phyloP scores from a whole-genome alignment of 78 protist genomes.

The Acrasis kona region DNA sequence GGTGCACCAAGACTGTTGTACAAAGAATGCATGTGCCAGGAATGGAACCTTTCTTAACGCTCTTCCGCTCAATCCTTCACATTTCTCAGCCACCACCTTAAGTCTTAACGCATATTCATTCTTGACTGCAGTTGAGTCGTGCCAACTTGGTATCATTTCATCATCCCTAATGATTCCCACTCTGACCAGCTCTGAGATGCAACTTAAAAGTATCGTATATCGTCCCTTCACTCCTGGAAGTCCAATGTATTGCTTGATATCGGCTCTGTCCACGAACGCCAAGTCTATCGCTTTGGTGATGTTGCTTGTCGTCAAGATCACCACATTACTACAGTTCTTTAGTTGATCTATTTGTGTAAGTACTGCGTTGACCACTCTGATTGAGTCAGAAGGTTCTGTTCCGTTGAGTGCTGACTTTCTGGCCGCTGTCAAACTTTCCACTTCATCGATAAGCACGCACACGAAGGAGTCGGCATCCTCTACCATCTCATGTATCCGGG shows the following conservation, averaged over 20 bases:
- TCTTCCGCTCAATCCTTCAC: slow-evolving; percentile 53
- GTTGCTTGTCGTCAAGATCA: slow-evolving; percentile 85
- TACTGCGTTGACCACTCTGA: slow-evolving; percentile 95
- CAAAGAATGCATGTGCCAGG: slow-evolving; percentile 39
- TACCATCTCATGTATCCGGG: slow-evolving; percentile 37
- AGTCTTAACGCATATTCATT: background rate
- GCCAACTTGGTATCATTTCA: background rate
- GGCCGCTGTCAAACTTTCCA: slow-evolving; percentile 86
- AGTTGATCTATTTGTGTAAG: slow-evolving; percentile 90
- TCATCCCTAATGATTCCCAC: slow-evolving; percentile 26
- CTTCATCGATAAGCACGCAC: slow-evolving; percentile 66
- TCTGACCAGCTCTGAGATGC: slow-evolving; percentile 42
- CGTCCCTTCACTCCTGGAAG: slow-evolving; percentile 57
- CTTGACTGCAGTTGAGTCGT: background rate
- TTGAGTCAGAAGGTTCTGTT: slow-evolving; percentile 89
- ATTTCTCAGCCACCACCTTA: background rate
- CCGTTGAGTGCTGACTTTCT: slow-evolving; percentile 59
- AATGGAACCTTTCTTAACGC: slow-evolving; percentile 77
- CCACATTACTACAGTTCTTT: slow-evolving; percentile 43
- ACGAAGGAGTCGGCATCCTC: slow-evolving; percentile 47
- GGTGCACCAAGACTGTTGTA: background rate
- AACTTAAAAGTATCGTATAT: slow-evolving; percentile 44
- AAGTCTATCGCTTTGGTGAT: slow-evolving; percentile 65
- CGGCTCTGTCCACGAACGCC: slow-evolving; percentile 94
- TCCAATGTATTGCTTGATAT: slow-evolving; percentile 77